Evolutionary conservation across 768 basidiomycete genomes (phyloP).

Genomic region (Amanita pseudoporphyria): DNA sequence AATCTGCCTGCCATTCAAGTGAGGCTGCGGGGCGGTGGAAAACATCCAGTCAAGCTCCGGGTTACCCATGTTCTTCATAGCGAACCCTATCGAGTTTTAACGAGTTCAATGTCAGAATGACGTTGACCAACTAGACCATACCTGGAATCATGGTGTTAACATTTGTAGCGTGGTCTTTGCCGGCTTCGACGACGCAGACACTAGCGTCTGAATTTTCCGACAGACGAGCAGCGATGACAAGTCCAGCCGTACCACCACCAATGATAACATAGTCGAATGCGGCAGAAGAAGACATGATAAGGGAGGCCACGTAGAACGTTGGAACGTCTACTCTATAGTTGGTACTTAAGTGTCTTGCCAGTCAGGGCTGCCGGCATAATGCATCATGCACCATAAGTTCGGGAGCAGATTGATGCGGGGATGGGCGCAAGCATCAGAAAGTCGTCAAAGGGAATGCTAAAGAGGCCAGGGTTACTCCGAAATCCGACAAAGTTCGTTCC

Average conservation of each 20-base stretch:
- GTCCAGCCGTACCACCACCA: constrained; percentile 23
- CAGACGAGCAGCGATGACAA: constrained; percentile 25
- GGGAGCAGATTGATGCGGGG: not conserved
- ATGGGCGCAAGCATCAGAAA: not conserved
- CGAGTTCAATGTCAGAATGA: not conserved
- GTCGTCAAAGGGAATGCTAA: not conserved
- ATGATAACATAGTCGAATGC: constrained; percentile 45
- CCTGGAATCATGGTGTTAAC: constrained; percentile 15
- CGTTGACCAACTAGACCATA: constrained; percentile 3
- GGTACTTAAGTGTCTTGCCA: not conserved
- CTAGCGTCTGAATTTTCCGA: constrained; percentile 23
- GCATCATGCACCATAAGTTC: not conserved
- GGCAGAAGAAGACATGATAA: constrained; percentile 6
- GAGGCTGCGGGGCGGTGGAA: constrained; percentile 16
- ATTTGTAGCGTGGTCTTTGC: constrained; percentile 12
- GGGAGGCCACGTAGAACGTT: not conserved
- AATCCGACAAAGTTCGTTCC: not conserved
- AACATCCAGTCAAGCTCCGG: constrained; percentile 20
- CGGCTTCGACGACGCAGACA: constrained; percentile 32
- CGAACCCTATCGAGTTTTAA: constrained; percentile 3
- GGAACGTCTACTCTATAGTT: not conserved
- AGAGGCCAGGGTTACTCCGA: not conserved
- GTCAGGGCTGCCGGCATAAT: not conserved
- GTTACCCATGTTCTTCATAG: constrained; percentile 9
- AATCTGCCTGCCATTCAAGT: constrained; percentile 12